A percentile compares a stretch with the other conserved stretches of the same genome.
Conservation (phyloP, 768 basidiomycete species). For the Amanita pallidorosea region DNA sequence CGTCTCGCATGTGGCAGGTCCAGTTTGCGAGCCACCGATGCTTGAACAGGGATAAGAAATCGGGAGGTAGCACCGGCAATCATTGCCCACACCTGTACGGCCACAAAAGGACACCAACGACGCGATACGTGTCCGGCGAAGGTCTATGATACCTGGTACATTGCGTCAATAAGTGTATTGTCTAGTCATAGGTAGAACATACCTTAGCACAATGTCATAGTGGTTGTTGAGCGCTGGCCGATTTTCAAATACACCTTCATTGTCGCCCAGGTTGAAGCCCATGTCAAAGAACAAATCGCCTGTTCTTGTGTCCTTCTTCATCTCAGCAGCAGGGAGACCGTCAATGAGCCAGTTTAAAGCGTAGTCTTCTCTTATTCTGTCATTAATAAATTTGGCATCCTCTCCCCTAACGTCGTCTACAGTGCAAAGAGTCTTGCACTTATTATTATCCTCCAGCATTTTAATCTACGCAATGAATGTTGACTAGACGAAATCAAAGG, state of each 20-base stretch:
- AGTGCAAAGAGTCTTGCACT: constrained; percentile 70
- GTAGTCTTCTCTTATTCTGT: constrained; percentile 86
- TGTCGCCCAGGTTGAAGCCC: constrained; percentile 87
- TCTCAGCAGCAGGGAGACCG: constrained; percentile 88
- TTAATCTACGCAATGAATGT: constrained; percentile 39
- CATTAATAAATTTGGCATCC: constrained; percentile 84
- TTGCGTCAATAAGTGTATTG: constrained; percentile 2
- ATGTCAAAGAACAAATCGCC: constrained; percentile 88
- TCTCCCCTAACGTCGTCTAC: constrained; percentile 43
- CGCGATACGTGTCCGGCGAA: constrained; percentile 58
- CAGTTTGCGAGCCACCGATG: constrained; percentile 51
- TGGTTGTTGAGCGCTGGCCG: constrained; percentile 82
- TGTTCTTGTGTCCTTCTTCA: constrained; percentile 72
- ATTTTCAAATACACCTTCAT: constrained; percentile 45
- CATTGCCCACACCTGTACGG: constrained; percentile 27
- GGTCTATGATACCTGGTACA: constrained; percentile 66
- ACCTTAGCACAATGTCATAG: constrained; percentile 80
- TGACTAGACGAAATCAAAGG: background rate
- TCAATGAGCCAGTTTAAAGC: constrained; percentile 93
- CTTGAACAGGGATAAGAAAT: constrained; percentile 21
- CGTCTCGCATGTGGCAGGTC: constrained; percentile 39
- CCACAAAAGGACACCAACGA: constrained; percentile 92
- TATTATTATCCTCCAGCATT: constrained; percentile 68
- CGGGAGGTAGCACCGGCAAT: background rate
- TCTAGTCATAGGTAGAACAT: constrained; percentile 8